Percentiles rank a stretch among this genome's conserved stretches.
phyloP scores from a whole-genome alignment of 2,329 filamentous ascomycete genomes.

The Verticillium nonalfalfae region DNA sequence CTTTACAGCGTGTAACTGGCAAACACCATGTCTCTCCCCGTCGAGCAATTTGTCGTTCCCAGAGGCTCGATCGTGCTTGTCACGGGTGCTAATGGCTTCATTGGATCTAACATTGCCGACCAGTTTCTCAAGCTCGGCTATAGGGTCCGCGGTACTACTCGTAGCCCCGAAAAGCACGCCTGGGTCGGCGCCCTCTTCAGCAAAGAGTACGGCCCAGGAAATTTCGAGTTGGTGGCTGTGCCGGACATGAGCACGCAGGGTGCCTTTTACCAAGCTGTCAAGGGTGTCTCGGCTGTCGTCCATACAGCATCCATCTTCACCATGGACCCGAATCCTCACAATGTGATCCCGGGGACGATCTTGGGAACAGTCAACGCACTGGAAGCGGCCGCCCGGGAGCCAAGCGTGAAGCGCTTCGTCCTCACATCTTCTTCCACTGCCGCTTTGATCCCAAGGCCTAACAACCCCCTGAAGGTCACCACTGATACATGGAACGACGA shows the following conservation, averaged over 20 bases:
- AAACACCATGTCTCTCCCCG: neutral
- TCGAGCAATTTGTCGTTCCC: slow-evolving; percentile 7
- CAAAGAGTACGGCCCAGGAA: slow-evolving; percentile 22
- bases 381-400: slow-evolving; percentile 23
- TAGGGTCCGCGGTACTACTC: slow-evolving; percentile 36
- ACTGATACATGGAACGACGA: slow-evolving; percentile 26
- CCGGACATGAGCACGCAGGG: slow-evolving; percentile 21
- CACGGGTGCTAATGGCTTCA: slow-evolving; percentile 33
- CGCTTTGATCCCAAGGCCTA: slow-evolving; percentile 12
- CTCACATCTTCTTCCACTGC: slow-evolving; percentile 26
- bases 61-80: slow-evolving; percentile 28
- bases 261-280: slow-evolving; percentile 19
- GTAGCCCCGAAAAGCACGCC: slow-evolving; percentile 21
- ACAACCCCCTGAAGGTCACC: slow-evolving; percentile 14
- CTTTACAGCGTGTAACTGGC: neutral
- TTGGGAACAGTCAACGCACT: slow-evolving; percentile 20
- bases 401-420: slow-evolving; percentile 31
- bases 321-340: slow-evolving; percentile 22
- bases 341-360: slow-evolving; percentile 28
- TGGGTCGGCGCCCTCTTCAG: slow-evolving; percentile 23
- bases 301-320: slow-evolving; percentile 30
- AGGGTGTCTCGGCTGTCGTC: slow-evolving; percentile 22
- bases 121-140: slow-evolving; percentile 31
- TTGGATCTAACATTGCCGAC: slow-evolving; percentile 31
- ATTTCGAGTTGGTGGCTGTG: slow-evolving; percentile 25